These are phyloP conservation scores for Triticum urartu DNA, from an alignment of 176 grass and related monocot genomes.

Conservation along the genomic window DNA sequence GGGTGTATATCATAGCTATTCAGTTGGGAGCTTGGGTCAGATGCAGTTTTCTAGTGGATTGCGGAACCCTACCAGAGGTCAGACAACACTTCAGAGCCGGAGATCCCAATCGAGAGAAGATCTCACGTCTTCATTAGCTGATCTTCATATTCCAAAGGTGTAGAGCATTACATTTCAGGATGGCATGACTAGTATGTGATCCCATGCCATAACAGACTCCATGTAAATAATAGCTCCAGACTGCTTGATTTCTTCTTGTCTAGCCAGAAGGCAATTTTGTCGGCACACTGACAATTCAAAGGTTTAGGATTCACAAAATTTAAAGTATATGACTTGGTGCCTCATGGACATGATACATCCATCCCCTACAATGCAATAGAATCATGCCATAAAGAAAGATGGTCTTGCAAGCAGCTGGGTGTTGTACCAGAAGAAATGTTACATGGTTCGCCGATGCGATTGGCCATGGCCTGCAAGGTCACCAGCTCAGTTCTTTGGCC, in stretches of 20 bases:
- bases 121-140: conserved; percentile 71
- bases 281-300: conserved; percentile 30
- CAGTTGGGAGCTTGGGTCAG: conserved; percentile 92
- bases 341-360: conserved; percentile 23
- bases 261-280: conserved; percentile 68
- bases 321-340: conserved; percentile 20
- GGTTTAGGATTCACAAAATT: conserved; percentile 37
- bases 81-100: conserved; percentile 87
- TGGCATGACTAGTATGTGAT: conserved; percentile 40
- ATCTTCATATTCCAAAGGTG: conserved; percentile 75
- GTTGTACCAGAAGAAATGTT: conserved; percentile 28
- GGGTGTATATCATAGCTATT: conserved; percentile 84
- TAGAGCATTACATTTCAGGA: conserved; percentile 44
- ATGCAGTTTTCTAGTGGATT: conserved; percentile 78
- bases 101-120: conserved; percentile 97
- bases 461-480: conserved; percentile 15
- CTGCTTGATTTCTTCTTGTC: conserved; percentile 45
- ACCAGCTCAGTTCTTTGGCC: conserved; percentile 3
- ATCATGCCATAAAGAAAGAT: conserved; percentile 21
- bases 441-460: neutral
- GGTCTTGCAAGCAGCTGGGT: neutral
- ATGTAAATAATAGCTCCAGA: conserved; percentile 54
- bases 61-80: conserved; percentile 63
- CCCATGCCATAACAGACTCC: conserved; percentile 30
- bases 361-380: conserved; percentile 16